phyloP scores from a whole-genome alignment of 768 basidiomycete genomes.

The Kwoniella bestiolae region DNA sequence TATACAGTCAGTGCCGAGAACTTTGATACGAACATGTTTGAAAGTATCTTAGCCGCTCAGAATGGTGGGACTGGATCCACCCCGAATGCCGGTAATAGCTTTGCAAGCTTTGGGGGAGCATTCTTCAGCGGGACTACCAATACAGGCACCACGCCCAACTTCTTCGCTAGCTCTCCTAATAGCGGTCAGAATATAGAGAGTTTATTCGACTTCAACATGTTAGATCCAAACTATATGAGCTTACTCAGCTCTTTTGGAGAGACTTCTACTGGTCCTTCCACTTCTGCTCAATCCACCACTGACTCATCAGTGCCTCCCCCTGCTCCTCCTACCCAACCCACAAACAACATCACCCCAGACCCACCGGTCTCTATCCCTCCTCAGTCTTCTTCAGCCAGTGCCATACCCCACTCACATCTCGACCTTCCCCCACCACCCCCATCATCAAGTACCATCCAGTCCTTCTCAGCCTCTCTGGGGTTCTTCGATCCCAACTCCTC shows the following conservation, averaged over 20 bases:
- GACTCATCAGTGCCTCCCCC: background rate
- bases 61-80: background rate
- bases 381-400: background rate
- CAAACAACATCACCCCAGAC: background rate
- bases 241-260: constrained; percentile 34
- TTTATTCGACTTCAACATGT: constrained; percentile 43
- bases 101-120: constrained; percentile 19
- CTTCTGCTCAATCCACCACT: background rate
- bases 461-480: background rate
- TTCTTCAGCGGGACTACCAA: constrained; percentile 13
- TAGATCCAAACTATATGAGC: constrained; percentile 46
- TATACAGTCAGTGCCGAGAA: background rate
- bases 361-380: background rate
- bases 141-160: background rate
- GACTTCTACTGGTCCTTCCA: constrained; percentile 18
- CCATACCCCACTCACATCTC: background rate
- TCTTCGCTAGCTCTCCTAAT: background rate
- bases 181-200: constrained; percentile 12
- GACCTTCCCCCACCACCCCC: background rate
- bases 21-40: constrained; percentile 30
- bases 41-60: constrained; percentile 6
- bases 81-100: background rate
- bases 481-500: background rate
- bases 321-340: background rate
- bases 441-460: background rate